Evolutionary conservation across 1,284 basidiomycete genomes (phyloP), one percentile per base, ranked within the genome.

Genomic region (Acaromyces ingoldii): DNA sequence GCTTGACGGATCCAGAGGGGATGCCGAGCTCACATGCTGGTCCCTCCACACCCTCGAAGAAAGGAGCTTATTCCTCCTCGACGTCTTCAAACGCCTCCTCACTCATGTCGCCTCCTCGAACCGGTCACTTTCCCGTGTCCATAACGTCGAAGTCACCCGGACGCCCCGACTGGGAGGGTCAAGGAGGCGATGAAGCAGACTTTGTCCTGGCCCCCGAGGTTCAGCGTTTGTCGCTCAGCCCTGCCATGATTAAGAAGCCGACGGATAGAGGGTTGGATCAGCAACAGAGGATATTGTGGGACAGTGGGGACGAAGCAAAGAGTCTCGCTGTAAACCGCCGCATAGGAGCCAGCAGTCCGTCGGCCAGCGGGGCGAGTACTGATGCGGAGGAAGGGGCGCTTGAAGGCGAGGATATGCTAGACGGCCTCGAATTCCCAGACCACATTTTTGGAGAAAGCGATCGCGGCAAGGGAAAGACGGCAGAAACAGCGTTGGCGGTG

Each of bases 301-400:
- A 60, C 11, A 13, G 58, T 57, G 4, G 17, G 45, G 1, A n/a
- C 11, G 3, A 21, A n/a, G 19, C 13, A 22, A 24, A 28, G 31
- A 10, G 31, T 10, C 21, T 42, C 50, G 22, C 41, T 38, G 11
- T 21, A 15, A 15, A 52, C 36, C 9, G 33, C 17, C 33, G 15
- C 30, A 25, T 4, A 33, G 22, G n/a, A 17, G 25, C 19, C 42
- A 52, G 15, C 25, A 28, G 26, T 36, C 29, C 11, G 19, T 31
- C 31, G 33, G 24, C 43, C 25, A 29, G 10, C 22, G n/a, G 21
- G 30, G 60, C 62, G 34, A 64, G 62, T n/a, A 31, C 13, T 39
- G 64, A 65, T 31, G 60, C 54, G 1, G 65, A 68, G 28, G 65
- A 66, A 19, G 63, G 65, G 43, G 31, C 38, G 26, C 58, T 60